Conservation (phyloP, 1,139 yeast genomes). For the Blastobotrys elegans region DNA sequence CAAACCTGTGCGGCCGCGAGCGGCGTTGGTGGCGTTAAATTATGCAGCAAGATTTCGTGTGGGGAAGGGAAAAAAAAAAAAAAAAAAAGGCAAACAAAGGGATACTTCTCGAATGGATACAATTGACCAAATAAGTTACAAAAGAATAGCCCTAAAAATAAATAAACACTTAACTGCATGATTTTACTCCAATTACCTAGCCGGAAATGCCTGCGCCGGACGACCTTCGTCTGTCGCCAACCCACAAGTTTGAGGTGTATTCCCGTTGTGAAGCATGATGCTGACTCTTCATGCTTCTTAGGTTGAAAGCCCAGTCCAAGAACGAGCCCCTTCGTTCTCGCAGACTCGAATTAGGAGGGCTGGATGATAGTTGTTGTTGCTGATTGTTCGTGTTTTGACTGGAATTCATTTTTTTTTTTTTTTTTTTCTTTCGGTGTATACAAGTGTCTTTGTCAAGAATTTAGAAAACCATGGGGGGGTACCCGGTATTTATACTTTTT, state of each 20-base stretch:
- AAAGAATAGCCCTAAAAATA: neutral
- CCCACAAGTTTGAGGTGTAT: slow-evolving; percentile 11
- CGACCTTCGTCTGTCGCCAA: slow-evolving; percentile 10
- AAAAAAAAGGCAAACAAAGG: too few species aligned
- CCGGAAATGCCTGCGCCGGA: slow-evolving; percentile 11
- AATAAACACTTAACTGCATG: neutral
- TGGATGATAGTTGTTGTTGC: neutral
- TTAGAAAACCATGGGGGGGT: too few species aligned
- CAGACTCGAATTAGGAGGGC: slow-evolving; percentile 1
- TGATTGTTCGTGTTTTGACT: neutral
- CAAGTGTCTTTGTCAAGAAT: too few species aligned
- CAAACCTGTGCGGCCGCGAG: too few species aligned
- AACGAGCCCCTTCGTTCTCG: slow-evolving; percentile 10
- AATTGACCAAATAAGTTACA: too few species aligned
- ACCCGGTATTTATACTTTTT: neutral
- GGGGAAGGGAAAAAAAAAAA: neutral
- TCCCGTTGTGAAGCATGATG: slow-evolving; percentile 7
- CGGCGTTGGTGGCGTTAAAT: too few species aligned
- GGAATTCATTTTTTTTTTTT: neutral
- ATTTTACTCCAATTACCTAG: neutral
- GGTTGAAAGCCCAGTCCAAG: slow-evolving; percentile 11
- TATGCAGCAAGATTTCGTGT: neutral
- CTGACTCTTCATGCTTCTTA: neutral
- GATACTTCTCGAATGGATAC: too few species aligned
- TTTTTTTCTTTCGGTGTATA: neutral